Evolutionary conservation across 2,329 filamentous ascomycete genomes (phyloP).

Genomic region (Coleophoma eucalyptorum): DNA sequence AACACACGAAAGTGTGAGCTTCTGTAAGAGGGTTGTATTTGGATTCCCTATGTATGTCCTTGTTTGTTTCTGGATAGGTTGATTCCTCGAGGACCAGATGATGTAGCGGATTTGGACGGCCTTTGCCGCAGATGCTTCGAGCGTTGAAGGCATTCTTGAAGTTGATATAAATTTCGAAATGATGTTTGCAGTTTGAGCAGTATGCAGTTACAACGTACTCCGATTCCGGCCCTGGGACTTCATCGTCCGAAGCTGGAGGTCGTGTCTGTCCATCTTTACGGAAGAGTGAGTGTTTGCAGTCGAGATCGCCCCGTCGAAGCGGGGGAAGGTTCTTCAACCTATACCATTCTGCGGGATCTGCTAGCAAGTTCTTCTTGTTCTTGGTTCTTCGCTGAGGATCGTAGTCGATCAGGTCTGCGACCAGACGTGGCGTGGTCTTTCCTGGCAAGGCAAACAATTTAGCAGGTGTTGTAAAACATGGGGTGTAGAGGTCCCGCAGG

Average conservation of each 20-base stretch:
- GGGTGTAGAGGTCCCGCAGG: neutral
- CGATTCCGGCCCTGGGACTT: conserved; percentile 31
- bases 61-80: conserved; percentile 28
- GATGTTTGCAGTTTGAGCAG: conserved; percentile 58
- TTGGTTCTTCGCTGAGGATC: conserved; percentile 29
- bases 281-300: conserved; percentile 57
- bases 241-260: conserved; percentile 32
- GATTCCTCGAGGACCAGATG: conserved; percentile 46
- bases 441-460: conserved; percentile 27
- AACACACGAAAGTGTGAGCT: conserved; percentile 53
- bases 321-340: conserved; percentile 19
- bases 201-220: conserved; percentile 55
- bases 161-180: conserved; percentile 54
- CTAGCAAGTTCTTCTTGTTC: conserved; percentile 44
- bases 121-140: conserved; percentile 12
- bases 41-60: conserved; percentile 18
- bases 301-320: conserved; percentile 28
- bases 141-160: conserved; percentile 32
- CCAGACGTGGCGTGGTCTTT: conserved; percentile 45
- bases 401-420: conserved; percentile 39
- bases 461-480: conserved; percentile 2
- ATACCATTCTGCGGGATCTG: conserved; percentile 51
- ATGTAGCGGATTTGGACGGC: conserved; percentile 47
- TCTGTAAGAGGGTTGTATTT: conserved; percentile 29
- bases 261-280: conserved; percentile 52